Conservation (phyloP, 202 grass and related monocot species). For the Eragrostis tef region DNA sequence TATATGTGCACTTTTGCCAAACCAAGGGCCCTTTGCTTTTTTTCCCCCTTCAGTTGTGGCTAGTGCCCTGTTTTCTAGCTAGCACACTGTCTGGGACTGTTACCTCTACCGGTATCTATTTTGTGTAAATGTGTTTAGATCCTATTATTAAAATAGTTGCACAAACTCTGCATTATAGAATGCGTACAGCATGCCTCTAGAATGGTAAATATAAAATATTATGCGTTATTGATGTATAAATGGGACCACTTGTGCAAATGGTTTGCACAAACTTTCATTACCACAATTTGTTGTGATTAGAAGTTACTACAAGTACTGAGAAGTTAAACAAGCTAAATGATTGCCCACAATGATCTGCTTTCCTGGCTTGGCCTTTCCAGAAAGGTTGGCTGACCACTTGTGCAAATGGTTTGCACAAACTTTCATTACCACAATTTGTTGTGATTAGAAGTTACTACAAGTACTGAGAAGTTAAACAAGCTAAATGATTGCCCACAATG, state of each 20-base stretch:
- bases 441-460: neutral
- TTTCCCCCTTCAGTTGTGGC: neutral
- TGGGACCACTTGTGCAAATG: neutral
- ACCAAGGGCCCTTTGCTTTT: slow-evolving; percentile 6
- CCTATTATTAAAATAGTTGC: no score
- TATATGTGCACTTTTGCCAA: slow-evolving; percentile 45
- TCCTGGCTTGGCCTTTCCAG: slow-evolving; percentile 28
- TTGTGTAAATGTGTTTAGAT: neutral
- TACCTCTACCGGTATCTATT: neutral
- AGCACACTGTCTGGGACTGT: neutral
- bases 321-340: slow-evolving; percentile 6
- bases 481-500: slow-evolving; percentile 8
- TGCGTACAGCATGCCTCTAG: neutral
- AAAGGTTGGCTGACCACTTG: neutral
- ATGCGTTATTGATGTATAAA: neutral
- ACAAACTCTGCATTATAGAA: no score
- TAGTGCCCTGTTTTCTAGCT: neutral
- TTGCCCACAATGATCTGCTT: neutral
- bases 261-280: neutral
- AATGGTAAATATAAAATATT: neutral
- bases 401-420: neutral
- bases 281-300: neutral
- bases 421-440: neutral
- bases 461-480: neutral
- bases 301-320: neutral